phyloP scores from a whole-genome alignment of 164 flowering plant genomes.

The Nelumbo lutea region DNA sequence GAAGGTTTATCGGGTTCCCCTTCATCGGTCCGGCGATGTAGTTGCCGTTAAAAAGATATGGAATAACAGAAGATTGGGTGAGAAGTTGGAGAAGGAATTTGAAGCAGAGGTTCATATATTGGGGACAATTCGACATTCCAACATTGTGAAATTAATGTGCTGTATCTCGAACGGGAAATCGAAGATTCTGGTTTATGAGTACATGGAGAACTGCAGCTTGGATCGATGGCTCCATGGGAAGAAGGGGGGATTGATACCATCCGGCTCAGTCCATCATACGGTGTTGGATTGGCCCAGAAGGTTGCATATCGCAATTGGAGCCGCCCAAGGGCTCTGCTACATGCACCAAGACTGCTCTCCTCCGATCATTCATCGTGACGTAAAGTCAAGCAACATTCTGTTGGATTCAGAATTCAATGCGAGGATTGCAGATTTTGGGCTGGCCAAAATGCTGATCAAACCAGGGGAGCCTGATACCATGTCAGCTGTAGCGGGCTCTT shows the following conservation, averaged over 20 bases:
- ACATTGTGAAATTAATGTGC: constrained; percentile 27
- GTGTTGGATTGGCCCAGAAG: constrained; percentile 63
- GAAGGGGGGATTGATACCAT: neutral
- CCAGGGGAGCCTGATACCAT: constrained; percentile 34
- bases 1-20: constrained; percentile 40
- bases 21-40: constrained; percentile 17
- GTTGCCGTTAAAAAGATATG: constrained; percentile 72
- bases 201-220: constrained; percentile 41
- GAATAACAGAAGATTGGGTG: constrained; percentile 31
- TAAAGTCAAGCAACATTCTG: constrained; percentile 72
- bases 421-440: constrained; percentile 72
- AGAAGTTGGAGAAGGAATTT: constrained; percentile 50
- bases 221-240: constrained; percentile 24
- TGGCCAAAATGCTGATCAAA: constrained; percentile 45
- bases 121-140: too few relatives aligned
- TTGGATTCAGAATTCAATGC: constrained; percentile 61
- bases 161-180: constrained; percentile 45
- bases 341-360: constrained; percentile 72
- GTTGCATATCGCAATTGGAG: constrained; percentile 56
- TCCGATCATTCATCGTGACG: constrained; percentile 61
- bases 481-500: constrained; percentile 59
- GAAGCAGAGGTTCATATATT: constrained; percentile 52
- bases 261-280: constrained; percentile 7
- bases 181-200: constrained; percentile 70
- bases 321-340: constrained; percentile 67